phyloP scores from a whole-genome alignment of 2,329 filamentous ascomycete species.

The Metarhizium sp. region DNA sequence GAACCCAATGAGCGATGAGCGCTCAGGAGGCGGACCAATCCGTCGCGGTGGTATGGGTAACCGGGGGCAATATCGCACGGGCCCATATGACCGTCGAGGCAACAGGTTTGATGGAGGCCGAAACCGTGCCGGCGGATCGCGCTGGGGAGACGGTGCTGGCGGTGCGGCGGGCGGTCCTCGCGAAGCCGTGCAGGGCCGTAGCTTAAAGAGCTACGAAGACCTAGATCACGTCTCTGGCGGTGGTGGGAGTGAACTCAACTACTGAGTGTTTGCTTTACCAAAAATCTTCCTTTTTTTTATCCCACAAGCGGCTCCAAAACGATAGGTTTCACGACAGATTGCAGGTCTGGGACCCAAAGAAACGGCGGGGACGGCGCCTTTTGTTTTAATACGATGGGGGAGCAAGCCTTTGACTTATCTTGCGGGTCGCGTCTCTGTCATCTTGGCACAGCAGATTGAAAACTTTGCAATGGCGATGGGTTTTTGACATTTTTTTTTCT shows the following conservation, averaged over 20 bases:
- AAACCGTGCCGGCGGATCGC: constrained; percentile 40
- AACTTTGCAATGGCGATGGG: background rate
- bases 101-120: constrained; percentile 45
- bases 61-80: constrained; percentile 50
- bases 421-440: background rate
- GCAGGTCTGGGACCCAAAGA: background rate
- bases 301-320: background rate
- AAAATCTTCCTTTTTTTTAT: background rate
- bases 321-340: background rate
- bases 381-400: background rate
- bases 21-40: constrained; percentile 56
- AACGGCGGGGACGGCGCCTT: background rate
- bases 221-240: constrained; percentile 73
- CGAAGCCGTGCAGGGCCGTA: constrained; percentile 86
- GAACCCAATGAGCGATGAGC: constrained; percentile 43
- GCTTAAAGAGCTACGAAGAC: constrained; percentile 94
- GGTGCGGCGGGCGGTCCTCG: constrained; percentile 72
- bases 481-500: background rate
- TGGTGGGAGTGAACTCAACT: constrained; percentile 80
- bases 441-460: background rate
- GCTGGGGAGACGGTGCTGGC: constrained; percentile 69
- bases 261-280: constrained; percentile 35
- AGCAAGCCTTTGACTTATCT: background rate
- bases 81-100: constrained; percentile 64
- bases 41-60: constrained; percentile 52